A percentile compares a stretch with the other conserved stretches of the same genome.
Conservation (phyloP, 139 green algal species). For the Ostreobium quekettii region DNA sequence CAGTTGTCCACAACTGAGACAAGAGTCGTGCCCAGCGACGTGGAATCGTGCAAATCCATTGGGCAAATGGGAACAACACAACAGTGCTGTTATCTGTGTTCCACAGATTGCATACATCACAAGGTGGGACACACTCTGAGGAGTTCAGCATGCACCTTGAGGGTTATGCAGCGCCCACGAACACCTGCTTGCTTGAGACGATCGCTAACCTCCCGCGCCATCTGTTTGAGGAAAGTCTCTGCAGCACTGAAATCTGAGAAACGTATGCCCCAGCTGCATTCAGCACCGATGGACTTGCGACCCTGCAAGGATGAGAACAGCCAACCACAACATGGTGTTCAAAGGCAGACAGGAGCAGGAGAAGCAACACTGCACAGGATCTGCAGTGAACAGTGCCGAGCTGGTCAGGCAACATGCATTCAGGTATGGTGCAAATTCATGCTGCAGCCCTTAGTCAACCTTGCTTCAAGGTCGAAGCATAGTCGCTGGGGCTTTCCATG, state of each 20-base stretch:
- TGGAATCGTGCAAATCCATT: not conserved
- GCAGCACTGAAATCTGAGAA: slow-evolving; percentile 54
- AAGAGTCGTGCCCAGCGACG: not conserved
- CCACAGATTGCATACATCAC: not conserved
- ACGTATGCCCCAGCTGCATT: slow-evolving; percentile 91
- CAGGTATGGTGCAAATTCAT: not conserved
- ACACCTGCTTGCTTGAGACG: slow-evolving; percentile 25
- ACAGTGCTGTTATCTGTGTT: slow-evolving; percentile 5
- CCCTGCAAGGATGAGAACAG: slow-evolving; percentile 17
- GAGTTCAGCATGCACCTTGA: slow-evolving; percentile 48
- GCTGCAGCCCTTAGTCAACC: not conserved
- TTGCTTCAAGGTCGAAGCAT: not conserved
- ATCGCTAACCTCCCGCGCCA: slow-evolving; percentile 22
- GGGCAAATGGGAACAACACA: not conserved
- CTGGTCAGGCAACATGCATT: not conserved
- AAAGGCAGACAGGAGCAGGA: not conserved
- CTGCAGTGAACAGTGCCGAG: not conserved
- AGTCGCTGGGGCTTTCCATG: not conserved
- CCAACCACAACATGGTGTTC: not conserved
- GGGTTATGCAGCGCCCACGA: slow-evolving; percentile 48
- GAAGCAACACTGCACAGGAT: not conserved
- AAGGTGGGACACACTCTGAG: not conserved
- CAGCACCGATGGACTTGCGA: slow-evolving; percentile 67
- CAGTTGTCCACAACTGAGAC: too few species aligned
- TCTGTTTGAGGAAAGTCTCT: slow-evolving; percentile 47